Conservation (phyloP, 2,329 filamentous ascomycete species). For the Lasiodiplodia hormozganensis region DNA sequence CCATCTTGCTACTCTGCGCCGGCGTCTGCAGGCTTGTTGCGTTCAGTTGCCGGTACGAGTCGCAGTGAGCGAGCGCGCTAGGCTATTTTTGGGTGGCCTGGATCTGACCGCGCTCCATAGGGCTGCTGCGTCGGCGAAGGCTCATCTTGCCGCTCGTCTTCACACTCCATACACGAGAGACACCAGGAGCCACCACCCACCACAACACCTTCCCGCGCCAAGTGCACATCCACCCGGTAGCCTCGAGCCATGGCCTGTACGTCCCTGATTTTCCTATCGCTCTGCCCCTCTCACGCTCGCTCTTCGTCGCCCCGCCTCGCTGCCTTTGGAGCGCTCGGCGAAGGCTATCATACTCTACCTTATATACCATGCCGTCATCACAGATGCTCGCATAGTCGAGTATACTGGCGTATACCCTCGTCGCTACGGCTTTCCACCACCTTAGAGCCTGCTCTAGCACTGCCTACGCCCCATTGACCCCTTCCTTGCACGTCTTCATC, state of each 20-base stretch:
- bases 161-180: slow-evolving; percentile 27
- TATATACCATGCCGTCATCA: slow-evolving; percentile 42
- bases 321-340: slow-evolving; percentile 38
- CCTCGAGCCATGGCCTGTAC: slow-evolving; percentile 65
- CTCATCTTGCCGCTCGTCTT: slow-evolving; percentile 24
- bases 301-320: slow-evolving; percentile 33
- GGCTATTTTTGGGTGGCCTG: slow-evolving; percentile 20
- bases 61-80: slow-evolving; percentile 8
- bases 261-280: slow-evolving; percentile 49
- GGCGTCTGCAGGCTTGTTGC: neutral
- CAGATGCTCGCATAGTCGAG: slow-evolving; percentile 29
- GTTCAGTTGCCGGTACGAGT: neutral
- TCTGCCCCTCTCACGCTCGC: slow-evolving; percentile 34
- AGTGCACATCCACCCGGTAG: slow-evolving; percentile 43
- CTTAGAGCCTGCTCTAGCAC: slow-evolving; percentile 31
- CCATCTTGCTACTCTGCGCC: neutral
- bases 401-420: slow-evolving; percentile 26
- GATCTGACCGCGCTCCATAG: slow-evolving; percentile 24
- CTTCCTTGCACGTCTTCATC: slow-evolving; percentile 37
- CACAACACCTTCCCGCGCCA: slow-evolving; percentile 22
- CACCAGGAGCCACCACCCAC: slow-evolving; percentile 28
- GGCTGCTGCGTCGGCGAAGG: slow-evolving; percentile 19
- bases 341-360: slow-evolving; percentile 44
- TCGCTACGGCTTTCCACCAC: slow-evolving; percentile 32
- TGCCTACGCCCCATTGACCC: slow-evolving; percentile 33